Base-by-base conservation (phyloP, 768 basidiomycete species). In the Lactarius sanguifluus region DNA sequence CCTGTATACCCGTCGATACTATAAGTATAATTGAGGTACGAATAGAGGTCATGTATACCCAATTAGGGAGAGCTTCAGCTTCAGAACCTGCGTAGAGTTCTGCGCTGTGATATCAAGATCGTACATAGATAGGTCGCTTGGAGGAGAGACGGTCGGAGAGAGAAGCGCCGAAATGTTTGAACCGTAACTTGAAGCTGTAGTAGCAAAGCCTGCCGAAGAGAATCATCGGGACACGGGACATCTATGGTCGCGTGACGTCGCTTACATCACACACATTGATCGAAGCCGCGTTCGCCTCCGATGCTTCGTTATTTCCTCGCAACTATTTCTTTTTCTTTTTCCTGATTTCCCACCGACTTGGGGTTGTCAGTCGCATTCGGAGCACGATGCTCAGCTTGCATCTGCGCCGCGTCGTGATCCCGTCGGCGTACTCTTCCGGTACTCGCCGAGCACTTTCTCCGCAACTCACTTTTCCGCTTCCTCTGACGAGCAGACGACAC, bases 331-430 rank as follows among this genome's bases (percentile, higher is more conserved):
- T 43, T 43, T 43, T 43, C 41, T 8, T 43, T 43, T 43, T 20
- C 41, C 7, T 43, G 41, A 25, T 40, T 52, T 52, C 54, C 20
- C 54, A 32, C 10, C 28, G 20, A 12, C 32, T 2, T 43, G 20
- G n/a, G 10, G 10, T n/a, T 18, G 43, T 43, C 43, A 40, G 5
- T 15, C 15, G 38, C 15, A 40, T 40, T 43, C 8, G 41, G n/a
- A 6, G n/a, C 9, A 36, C 4, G 18, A 57, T 32, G 25, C 41
- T 52, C 55, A 12, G 9, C 36, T 62, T 30, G 47, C 28, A n/a
- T 57, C 43, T 65, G 52, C 52, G 12, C 64, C 6, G 59, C 41
- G 41, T 60, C 20, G 23, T 41, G 5, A 18, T 59, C 23, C 16
- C 55, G 20, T 59, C 57, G 20, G 28, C 36, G 18, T 20, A 15